A percentile compares a stretch with the other conserved stretches of the same genome.
Evolutionary conservation across 176 grass and related monocot genomes (phyloP).

Genomic region (Oryza rufipogon): DNA sequence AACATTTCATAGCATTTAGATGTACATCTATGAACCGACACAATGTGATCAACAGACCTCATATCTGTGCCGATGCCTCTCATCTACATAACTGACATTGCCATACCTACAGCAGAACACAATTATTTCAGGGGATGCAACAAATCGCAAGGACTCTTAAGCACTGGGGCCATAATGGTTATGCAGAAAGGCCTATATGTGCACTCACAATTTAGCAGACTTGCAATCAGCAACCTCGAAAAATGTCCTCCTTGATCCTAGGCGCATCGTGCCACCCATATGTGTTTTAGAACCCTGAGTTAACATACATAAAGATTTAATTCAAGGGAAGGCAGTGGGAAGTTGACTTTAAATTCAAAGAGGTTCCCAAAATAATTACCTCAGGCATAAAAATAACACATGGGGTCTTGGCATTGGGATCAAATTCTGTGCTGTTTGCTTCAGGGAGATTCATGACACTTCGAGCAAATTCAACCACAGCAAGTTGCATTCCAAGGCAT

Average conservation of each 20-base stretch:
- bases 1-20: conserved; percentile 6
- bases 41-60: conserved; percentile 50
- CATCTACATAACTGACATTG: conserved; percentile 63
- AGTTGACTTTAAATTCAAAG: neutral
- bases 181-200: neutral
- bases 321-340: neutral
- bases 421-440: conserved; percentile 79
- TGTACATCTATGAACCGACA: neutral
- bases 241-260: conserved; percentile 79
- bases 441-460: conserved; percentile 61
- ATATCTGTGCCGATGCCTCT: conserved; percentile 84
- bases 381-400: conserved; percentile 90
- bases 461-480: conserved; percentile 76
- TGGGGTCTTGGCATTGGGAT: conserved; percentile 49
- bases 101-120: conserved; percentile 56
- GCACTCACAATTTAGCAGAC: conserved; percentile 75
- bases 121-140: neutral
- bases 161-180: neutral
- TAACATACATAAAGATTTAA: conserved; percentile 25
- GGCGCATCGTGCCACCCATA: conserved; percentile 85
- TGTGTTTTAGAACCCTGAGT: conserved; percentile 82
- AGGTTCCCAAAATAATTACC: conserved; percentile 46
- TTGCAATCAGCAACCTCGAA: conserved; percentile 67
- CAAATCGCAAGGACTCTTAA: neutral
- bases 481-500: conserved; percentile 90